Base-by-base conservation (phyloP, 208 protist genomes). In the Wallacemonas sp. region DNA sequence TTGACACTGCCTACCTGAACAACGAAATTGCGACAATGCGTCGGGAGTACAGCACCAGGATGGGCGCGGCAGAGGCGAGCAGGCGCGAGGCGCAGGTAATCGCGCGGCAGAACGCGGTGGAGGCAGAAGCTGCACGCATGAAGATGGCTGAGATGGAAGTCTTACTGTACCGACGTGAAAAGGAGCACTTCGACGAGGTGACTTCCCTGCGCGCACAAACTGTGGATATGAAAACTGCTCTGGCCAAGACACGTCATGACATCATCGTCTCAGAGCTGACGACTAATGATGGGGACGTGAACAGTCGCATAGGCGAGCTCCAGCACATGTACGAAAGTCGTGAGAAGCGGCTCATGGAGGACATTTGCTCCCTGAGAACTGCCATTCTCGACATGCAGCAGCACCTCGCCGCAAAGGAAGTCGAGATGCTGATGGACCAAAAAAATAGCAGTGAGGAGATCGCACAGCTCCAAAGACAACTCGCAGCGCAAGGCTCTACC, bases 151-250 rank as follows among this genome's bases (percentile, higher is more conserved):
- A 93, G 42, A 17, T 96, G 51, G 85, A 89, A 71, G 36, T 53
- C 17, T 61, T 91, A 21, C 61, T 95, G 49, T 67, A 78, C 14
- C 75, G 77, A 2, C 90, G 85, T 31, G 84, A 93, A 34, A 60
- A 81, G 11, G 88, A 93, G 42, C 79, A 93, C 66, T 94, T 90
- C 59, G 91, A 95, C 53, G 86, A 92, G 53, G 75, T 95, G 15
- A 94, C 88, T 11, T 92, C 92, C 70, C 66, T 96, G 36, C 93
- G 94, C 66, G 91, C 91, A 12, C 91, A 96, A 77, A 72, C 95
- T 12, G 70, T 82, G 19, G 94, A 96, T 53, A 76, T 31, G 0
- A 58, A 58, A n/a, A 58, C 51, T 21, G 30, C 51, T 5, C 51
- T 58, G 15, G 15, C 26, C 26, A 58, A 58, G 30, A 21, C 31